Evolutionary conservation across 495 filamentous ascomycete species (phyloP), one percentile per base, ranked within the genome.

Genomic region (Neurospora sp.): DNA sequence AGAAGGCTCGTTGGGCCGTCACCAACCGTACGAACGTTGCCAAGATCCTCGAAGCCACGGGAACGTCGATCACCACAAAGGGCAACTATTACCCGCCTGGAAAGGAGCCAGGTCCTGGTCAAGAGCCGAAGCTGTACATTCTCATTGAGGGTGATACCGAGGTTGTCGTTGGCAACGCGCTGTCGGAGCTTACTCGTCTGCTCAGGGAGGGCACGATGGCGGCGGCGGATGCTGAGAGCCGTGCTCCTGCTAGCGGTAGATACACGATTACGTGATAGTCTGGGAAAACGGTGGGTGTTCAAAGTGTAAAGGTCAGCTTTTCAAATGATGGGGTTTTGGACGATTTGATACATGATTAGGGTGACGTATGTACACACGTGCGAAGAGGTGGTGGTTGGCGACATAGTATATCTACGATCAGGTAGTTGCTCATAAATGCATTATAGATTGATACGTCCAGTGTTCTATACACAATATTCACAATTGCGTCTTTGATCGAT

Each of bases 11-110:
- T 72, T 99, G 96, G 96, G 95, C 94, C 27, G 96, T 99, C 82
- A 99, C 96, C 70, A 99, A 99, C 79, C 90, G 96, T 60, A 99
- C 96, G 6, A 99, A 99, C 77, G 96, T 99, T 73, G 96, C 96
- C 75, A 98, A 98, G 85, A 97, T 99, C 72, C 88, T 99, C 71
- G 96, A 99, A 80, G 88, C 93, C 7, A 97, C 94, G 2, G 96
- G 94, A 41, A 97, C 94, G 8, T 96, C 93, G 5, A 99, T 99
- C 82, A 99, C 96, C 0, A 98, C 93, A 62, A 99, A 99, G 83
- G 96, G 96, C 72, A 95, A 85, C 72, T 98, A 91, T 82, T 98
- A 98, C 76, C 81, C 91, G 1, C 70, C 90, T 2, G 96, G 95
- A 71, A 97, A 96, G 81, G 90, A 92, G 73, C 93, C 93, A 8